A percentile compares a stretch with the other conserved stretches of the same genome.
Conservation (phyloP, 2,329 filamentous ascomycete species). For the Hymenoscyphus infarciens region DNA sequence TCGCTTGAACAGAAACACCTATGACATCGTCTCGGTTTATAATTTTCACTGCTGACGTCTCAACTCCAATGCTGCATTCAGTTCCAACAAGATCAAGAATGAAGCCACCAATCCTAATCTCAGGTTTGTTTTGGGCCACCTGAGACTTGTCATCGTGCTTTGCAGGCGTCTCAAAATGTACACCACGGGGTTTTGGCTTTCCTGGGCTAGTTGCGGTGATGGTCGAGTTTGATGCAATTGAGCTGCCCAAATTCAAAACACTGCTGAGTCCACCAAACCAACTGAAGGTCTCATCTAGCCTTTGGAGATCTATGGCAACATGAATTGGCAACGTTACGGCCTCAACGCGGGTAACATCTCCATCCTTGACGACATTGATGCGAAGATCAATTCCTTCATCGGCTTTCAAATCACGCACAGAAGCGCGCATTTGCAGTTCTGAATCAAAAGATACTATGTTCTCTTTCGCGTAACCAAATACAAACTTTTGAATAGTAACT, state of each 20-base stretch:
- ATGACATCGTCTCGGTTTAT: conserved; percentile 71
- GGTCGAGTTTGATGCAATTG: conserved; percentile 71
- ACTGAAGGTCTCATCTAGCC: conserved; percentile 79
- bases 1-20: conserved; percentile 69
- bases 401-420: conserved; percentile 56
- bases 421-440: conserved; percentile 54
- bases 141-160: conserved; percentile 30
- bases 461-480: conserved; percentile 59
- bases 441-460: conserved; percentile 62
- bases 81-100: conserved; percentile 73
- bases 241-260: conserved; percentile 82
- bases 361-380: conserved; percentile 47
- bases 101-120: conserved; percentile 73
- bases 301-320: conserved; percentile 71
- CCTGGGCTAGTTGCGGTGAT: conserved; percentile 38
- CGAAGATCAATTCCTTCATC: conserved; percentile 56
- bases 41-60: conserved; percentile 78
- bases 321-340: conserved; percentile 74
- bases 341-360: conserved; percentile 51
- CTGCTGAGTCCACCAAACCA: conserved; percentile 91
- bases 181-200: conserved; percentile 49
- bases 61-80: conserved; percentile 68
- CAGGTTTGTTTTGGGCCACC: conserved; percentile 55
- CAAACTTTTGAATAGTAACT: conserved; percentile 50
- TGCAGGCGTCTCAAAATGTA: conserved; percentile 53